Percentiles rank a stretch among this genome's conserved stretches.
phyloP scores from a whole-genome alignment of 306 rosid genomes.

The Vigna angularis region DNA sequence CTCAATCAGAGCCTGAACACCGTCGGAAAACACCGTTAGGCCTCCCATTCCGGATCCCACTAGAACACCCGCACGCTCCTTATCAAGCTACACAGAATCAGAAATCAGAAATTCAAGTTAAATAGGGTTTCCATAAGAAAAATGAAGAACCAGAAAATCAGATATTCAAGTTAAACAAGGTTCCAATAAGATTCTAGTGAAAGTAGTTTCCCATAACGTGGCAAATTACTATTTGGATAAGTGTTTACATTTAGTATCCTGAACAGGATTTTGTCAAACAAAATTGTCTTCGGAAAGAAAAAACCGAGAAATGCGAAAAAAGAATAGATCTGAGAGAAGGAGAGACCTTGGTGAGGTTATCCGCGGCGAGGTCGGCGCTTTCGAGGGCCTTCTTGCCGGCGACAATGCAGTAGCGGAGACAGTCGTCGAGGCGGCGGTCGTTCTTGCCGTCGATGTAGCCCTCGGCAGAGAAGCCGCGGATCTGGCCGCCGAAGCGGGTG shows the following conservation, averaged over 20 bases:
- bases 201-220: background rate
- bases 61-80: constrained; percentile 85
- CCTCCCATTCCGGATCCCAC: constrained; percentile 99
- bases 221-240: no score
- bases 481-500: constrained; percentile 94
- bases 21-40: constrained; percentile 83
- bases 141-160: background rate
- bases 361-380: constrained; percentile 75
- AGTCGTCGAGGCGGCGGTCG: constrained; percentile 89
- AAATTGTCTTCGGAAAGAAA: background rate
- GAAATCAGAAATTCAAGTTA: background rate
- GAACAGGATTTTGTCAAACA: background rate
- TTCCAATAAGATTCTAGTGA: background rate
- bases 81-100: constrained; percentile 68
- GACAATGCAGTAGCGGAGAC: constrained; percentile 89
- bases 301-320: background rate
- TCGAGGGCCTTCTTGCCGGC: constrained; percentile 96
- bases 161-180: constrained; percentile 12
- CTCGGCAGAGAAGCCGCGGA: constrained; percentile 76
- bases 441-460: constrained; percentile 97
- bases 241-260: background rate
- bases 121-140: constrained; percentile 13
- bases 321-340: background rate
- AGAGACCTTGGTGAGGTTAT: constrained; percentile 68
- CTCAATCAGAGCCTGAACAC: constrained; percentile 83